Base-by-base conservation (phyloP, 352 stramenopile genomes). In the Globisporangium perplexum region DNA sequence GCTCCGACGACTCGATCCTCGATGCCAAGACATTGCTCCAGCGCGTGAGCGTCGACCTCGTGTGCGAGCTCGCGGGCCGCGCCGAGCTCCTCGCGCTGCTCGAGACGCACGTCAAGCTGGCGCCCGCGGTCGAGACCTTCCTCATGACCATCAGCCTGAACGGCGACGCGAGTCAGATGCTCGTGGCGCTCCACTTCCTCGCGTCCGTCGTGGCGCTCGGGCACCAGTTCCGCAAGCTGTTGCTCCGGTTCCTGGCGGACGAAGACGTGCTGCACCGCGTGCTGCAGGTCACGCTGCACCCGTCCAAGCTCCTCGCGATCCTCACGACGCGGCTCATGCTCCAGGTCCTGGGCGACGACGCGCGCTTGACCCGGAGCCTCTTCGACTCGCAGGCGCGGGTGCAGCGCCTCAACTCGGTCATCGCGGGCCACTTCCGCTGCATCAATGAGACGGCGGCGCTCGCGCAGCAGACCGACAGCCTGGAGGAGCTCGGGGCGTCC, bases 131-230 rank as follows among this genome's bases (percentile, higher is more conserved):
- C n/a, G 72, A 90, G 26, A 77, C 53, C 49, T 69, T 74, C 44
- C 60, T 89, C 17, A 72, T 76, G 56, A 62, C 65, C 11, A 71
- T 93, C 46, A 85, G 86, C 47, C 51, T 93, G 50, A 89, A 93
- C 53, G 77, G 74, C 10, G 77, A 78, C 30, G 57, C 36, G 1
- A 67, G 83, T 20, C 73, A 86, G 30, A 80, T 90, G 35, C 55
- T 79, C 22, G 63, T 90, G 26, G 71, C 74, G 35, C 53, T 77
- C 2, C 62, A 91, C 52, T 90, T 83, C n/a, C 58, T 93, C n/a
- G 66, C 66, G 2, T 71, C 68, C 0, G 59, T 87, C 3, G 64
- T 77, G 12, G 51, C 60, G 14, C 65, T 93, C 1, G 77, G 77
- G 12, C 69, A 77, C n/a, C 57, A 72, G 14, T 90, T 89, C 47